Evolutionary conservation across 179 eudicot species (phyloP), one percentile per base, ranked within the genome.

Genomic region (Drosera spatulata): DNA sequence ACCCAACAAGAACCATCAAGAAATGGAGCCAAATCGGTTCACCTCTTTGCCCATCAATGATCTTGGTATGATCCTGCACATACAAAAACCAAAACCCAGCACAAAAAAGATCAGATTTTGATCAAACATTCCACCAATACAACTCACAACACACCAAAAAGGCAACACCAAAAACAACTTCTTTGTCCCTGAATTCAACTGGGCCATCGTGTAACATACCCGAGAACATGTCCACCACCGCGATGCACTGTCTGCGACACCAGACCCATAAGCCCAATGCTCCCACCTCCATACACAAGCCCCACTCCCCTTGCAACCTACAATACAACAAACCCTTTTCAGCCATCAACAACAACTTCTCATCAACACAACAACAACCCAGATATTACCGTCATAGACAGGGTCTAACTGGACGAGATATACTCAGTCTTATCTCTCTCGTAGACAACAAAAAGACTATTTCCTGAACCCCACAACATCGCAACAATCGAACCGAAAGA

Each of bases 231-330:
- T 11, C 91, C 69, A 10, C 95, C 96, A 41, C 87, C 86, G 42
- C 60, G 62, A 57, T 86, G 80, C 53, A 88, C 96, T 38, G 75
- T 86, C 41, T 82, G 86, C 43, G 96, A 80, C 52, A 88, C 80
- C 67, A 88, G 73, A 43, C 96, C 96, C 96, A 88, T 88, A 1
- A 88, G 72, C 22, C 96, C 96, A 42, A 82, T 61, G 50, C 95
- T 86, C 1, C 95, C 96, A 12, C 96, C 96, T 2, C 96, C 96
- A 71, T 88, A 88, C 10, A 88, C 96, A 60, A 88, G 81, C 68
- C 77, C 82, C 66, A 88, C 62, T 39, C 72, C 82, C 59, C 77
- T 84, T 57, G 73, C 67, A 37, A 83, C 87, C 96, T 86, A 64
- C 57, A 62, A 4, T 3, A 10, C 46, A 3, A 40, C 33, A 40